A percentile compares a stretch with the other conserved stretches of the same genome.
phyloP scores from a whole-genome alignment of 352 stramenopile species.

The Lagenidium giganteum region DNA sequence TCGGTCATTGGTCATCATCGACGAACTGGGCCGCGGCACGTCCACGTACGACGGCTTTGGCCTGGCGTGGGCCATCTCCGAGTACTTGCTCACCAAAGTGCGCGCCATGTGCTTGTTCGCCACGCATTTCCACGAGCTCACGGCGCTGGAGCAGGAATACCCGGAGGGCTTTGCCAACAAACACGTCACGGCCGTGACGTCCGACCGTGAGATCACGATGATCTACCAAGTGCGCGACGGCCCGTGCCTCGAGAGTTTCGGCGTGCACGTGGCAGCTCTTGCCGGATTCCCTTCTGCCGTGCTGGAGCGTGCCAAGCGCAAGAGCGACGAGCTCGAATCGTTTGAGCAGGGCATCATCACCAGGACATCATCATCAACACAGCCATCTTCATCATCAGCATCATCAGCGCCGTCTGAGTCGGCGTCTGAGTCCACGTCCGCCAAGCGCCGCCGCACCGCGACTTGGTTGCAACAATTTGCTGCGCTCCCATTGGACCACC shows the following conservation, averaged over 20 bases:
- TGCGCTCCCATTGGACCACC: constrained; percentile 58
- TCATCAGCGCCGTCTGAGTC: not conserved
- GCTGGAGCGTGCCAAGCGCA: constrained; percentile 91
- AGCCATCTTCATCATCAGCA: not conserved
- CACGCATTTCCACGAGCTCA: constrained; percentile 99
- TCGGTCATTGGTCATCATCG: constrained; percentile 97
- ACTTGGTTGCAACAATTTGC: constrained; percentile 44
- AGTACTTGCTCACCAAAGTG: constrained; percentile 94
- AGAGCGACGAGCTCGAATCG: constrained; percentile 93
- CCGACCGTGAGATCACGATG: constrained; percentile 86
- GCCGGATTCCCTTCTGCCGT: constrained; percentile 92
- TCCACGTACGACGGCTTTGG: constrained; percentile 98
- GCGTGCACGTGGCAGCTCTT: constrained; percentile 98
- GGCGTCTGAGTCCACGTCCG: not conserved
- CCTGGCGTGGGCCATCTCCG: constrained; percentile 96
- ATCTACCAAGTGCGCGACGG: constrained; percentile 91
- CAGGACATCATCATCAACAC: constrained; percentile 20
- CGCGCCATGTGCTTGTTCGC: constrained; percentile 90
- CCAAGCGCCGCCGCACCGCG: constrained; percentile 33
- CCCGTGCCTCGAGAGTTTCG: constrained; percentile 97
- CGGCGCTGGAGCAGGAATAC: constrained; percentile 82
- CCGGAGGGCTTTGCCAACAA: constrained; percentile 90
- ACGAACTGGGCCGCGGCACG: constrained; percentile 98
- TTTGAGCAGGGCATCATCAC: constrained; percentile 42
- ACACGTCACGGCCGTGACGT: constrained; percentile 92